Evolutionary conservation across 371 early-diverging fungal species (phyloP).

Genomic region (Actinomucor elegans): DNA sequence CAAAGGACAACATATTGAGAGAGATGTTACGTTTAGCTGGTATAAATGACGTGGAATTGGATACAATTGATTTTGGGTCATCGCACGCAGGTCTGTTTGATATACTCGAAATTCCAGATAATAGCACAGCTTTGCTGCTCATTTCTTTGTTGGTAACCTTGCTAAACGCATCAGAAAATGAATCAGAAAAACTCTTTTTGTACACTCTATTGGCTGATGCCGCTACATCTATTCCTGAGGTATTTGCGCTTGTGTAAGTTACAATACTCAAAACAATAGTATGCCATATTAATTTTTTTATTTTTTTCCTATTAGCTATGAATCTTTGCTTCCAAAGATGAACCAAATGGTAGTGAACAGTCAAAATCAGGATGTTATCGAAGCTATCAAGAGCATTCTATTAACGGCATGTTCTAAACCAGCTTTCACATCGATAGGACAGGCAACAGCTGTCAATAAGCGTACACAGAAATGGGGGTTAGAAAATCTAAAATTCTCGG

Average conservation of each 20-base stretch:
- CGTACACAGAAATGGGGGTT: conserved; percentile 53
- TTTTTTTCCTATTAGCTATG: conserved; percentile 50
- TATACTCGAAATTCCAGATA: conserved; percentile 67
- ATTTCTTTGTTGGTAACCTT: conserved; percentile 79
- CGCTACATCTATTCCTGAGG: conserved; percentile 71
- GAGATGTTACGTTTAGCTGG: conserved; percentile 66
- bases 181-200: conserved; percentile 79
- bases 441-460: conserved; percentile 11
- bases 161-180: conserved; percentile 81
- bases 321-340: conserved; percentile 75
- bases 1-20: conserved; percentile 60
- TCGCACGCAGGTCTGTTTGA: conserved; percentile 67
- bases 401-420: conserved; percentile 73
- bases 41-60: conserved; percentile 52
- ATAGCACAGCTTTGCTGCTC: conserved; percentile 69
- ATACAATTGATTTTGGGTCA: conserved; percentile 46
- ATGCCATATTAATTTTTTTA: neutral
- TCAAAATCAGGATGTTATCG: conserved; percentile 69
- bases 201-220: conserved; percentile 84
- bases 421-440: conserved; percentile 32
- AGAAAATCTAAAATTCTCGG: conserved; percentile 57
- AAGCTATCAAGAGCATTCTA: conserved; percentile 74
- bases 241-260: conserved; percentile 75
- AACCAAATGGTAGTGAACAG: conserved; percentile 71
- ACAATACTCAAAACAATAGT: neutral